Base-by-base conservation (phyloP, 495 filamentous ascomycete species). In the Annulohypoxylon bovei region DNA sequence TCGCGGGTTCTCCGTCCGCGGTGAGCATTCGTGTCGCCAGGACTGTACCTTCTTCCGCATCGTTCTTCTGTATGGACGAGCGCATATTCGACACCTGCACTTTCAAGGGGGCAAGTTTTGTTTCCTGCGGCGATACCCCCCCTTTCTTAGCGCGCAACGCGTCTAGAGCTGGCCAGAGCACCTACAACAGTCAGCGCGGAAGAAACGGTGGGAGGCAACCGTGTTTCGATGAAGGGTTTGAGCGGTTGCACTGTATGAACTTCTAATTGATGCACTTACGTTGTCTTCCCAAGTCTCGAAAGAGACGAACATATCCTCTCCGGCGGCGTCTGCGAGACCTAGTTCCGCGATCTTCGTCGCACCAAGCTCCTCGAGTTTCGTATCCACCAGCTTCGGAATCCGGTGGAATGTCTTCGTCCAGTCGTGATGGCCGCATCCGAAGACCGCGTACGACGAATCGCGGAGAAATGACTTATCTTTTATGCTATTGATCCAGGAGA, bases 371-470 rank as follows among this genome's bases (percentile, higher is more conserved):
- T 74, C 68, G 32, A 88, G 74, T 1, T 79, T 63, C 7, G 78
- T 61, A 65, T 92, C 82, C 3, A 92, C 80, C 2, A 85, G 71
- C 62, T 82, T 90, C 1, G 91, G 90, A 16, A 93, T 82, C 32
- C 82, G 81, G 54, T 92, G 88, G 76, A 89, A 92, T 1, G 91
- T 92, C 11, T 82, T 68, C 0, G 81, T 76, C 91, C 90, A 93
- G 59, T 93, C 85, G 57, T 55, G 58, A 63, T 78, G 71, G 8
- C 78, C 78, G 14, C 81, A 84, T 2, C 88, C 90, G 75, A 90
- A 92, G 6, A 90, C 85, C 2, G 89, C 86, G 72, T 85, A 93
- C 20, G 80, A 79, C 6, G 84, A 80, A 28, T 82, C 86, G 39
- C 79, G 67, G 39, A 88, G 67, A 1, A 71, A 12, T 73, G 75